Base-by-base conservation (phyloP, 441 rosid genomes). In the Arabidopsis hybrid region DNA sequence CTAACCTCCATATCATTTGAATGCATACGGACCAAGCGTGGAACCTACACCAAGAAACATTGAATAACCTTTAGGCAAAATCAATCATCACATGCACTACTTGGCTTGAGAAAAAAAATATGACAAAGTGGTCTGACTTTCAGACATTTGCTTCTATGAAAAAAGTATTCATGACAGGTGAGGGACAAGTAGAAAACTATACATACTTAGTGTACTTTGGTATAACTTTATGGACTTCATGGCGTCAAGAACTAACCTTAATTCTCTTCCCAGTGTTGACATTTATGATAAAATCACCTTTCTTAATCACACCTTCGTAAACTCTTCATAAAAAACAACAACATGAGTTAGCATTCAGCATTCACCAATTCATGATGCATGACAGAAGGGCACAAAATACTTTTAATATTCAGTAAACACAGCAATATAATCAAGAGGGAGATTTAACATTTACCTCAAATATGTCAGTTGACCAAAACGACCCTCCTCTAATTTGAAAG, bases 401-500 rank as follows among this genome's bases (percentile, higher is more conserved):
- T 16, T 57, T 36, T 38, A 6, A 10, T 60, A 51, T 61, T 34
- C 29, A 38, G 46, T 17, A 29, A 35, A 55, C 26, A 21, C 16
- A 51, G 1, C 4, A 16, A 40, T 21, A 12, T 38, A 17, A 26
- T 18, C n/a, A 49, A 73, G 35, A 59, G 21, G 31, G 11, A 7
- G 36, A 74, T 52, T 45, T 43, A 59, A 31, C n/a, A 53, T 39
- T 58, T 49, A 89, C 99, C 99, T 90, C 53, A 96, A 80, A 82
- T 84, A 96, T 75, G 99, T 96, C 71, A 93, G 83, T 81, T 96
- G 98, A 73, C 97, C 97, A 75, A 91, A 93, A 67, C 99, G 91
- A 65, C 99, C 99, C 83, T 93, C 98, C 81, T 93, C 99, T 74
- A 96, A 78, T 85, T 96, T 96, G 80, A 96, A 96, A 78, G 99